Percentiles rank a stretch among this genome's conserved stretches.
Evolutionary conservation across 2,329 filamentous ascomycete species (phyloP).

Genomic region (Epichloe brachyelytri): DNA sequence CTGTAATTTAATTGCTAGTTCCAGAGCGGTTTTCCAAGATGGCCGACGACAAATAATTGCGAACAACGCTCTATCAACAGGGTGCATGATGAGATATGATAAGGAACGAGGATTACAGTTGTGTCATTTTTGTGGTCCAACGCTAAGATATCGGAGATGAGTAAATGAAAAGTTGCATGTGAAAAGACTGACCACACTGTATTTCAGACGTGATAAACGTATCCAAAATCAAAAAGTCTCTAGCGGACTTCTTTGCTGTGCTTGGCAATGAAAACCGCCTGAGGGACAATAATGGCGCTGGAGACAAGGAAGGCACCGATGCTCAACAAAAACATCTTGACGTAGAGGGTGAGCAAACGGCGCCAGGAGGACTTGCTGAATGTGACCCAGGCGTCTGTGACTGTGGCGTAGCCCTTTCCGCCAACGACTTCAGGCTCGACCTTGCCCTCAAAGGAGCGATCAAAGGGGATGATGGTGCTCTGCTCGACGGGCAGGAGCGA

Average conservation of each 20-base stretch:
- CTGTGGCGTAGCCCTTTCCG: conserved; percentile 56
- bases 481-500: conserved; percentile 71
- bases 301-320: conserved; percentile 34
- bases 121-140: neutral
- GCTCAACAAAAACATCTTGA: conserved; percentile 53
- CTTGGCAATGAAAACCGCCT: conserved; percentile 32
- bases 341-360: conserved; percentile 60
- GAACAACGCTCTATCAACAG: neutral
- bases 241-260: conserved; percentile 4
- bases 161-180: no score
- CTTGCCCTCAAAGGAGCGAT: conserved; percentile 70
- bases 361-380: conserved; percentile 62
- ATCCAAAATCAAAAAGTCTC: neutral
- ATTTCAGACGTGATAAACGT: no score
- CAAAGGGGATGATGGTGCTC: conserved; percentile 79
- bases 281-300: conserved; percentile 31
- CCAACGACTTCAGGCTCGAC: conserved; percentile 63
- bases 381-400: conserved; percentile 66
- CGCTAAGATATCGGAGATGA: no score
- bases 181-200: no score
- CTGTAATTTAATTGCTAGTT: neutral
- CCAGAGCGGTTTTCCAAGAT: no score
- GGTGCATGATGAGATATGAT: neutral
- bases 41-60: neutral
- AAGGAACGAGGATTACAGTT: neutral